These are phyloP conservation scores for Harringtonia aguacate DNA, from an alignment of 2,329 filamentous ascomycete genomes.

Conservation along the genomic window DNA sequence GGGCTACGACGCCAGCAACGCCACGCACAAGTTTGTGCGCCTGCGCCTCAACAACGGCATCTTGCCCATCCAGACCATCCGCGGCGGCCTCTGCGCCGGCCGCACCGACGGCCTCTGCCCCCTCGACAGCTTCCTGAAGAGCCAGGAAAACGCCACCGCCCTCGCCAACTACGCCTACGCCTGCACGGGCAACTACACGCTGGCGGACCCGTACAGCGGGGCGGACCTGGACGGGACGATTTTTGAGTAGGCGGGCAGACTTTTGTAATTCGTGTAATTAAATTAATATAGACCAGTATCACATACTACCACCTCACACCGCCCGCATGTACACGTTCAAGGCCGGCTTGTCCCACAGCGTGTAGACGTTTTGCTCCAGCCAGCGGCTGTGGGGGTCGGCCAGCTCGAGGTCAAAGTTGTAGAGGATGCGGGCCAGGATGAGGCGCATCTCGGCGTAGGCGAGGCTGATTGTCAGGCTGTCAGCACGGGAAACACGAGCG, in stretches of 20 bases:
- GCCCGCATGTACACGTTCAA: conserved; percentile 13
- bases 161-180: conserved; percentile 34
- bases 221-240: conserved; percentile 32
- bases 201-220: conserved; percentile 23
- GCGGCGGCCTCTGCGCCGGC: conserved; percentile 30
- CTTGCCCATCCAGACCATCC: conserved; percentile 33
- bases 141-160: conserved; percentile 25
- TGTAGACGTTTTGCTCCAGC: conserved; percentile 18
- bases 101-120: conserved; percentile 34
- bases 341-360: conserved; percentile 20
- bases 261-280: conserved; percentile 41
- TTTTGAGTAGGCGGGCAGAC: conserved; percentile 4
- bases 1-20: conserved; percentile 29
- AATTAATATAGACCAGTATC: conserved; percentile 41
- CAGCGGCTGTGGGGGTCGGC: conserved; percentile 15
- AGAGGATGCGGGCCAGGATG: conserved; percentile 22
- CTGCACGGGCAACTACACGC: conserved; percentile 36
- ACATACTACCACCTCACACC: neutral
- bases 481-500: neutral
- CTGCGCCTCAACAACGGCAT: conserved; percentile 39
- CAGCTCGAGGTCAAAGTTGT: conserved; percentile 23
- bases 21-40: conserved; percentile 34
- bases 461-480: no score
- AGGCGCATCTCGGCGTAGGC: conserved; percentile 26
- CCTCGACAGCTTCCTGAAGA: conserved; percentile 27